Evolutionary conservation across 75 land plant genomes (phyloP), one percentile per base, ranked within the genome.

Genomic region (Adiantum capillusveneris): DNA sequence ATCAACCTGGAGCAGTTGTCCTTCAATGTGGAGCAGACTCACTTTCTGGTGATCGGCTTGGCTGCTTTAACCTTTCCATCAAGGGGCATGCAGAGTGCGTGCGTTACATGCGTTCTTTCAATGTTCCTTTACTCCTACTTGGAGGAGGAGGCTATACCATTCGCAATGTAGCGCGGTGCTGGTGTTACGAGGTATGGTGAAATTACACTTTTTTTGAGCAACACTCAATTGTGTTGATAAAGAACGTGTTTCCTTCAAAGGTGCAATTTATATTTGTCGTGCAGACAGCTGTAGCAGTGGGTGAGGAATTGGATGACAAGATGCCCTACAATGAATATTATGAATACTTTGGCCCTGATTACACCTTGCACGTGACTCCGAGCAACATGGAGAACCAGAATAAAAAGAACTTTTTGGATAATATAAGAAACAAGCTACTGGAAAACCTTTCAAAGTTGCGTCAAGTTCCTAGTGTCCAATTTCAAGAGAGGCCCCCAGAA

Each of bases 381-480:
- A 79, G 68, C 30, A 71, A 65, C 25, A 77, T 79, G 75, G 83
- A 79, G 53, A 82, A 82, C 55, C 79, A 57, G 30, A 82, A 82
- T 57, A 42, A 75, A 18, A 31, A 45, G 27, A 67, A 31, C 28
- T 83, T 79, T 54, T 50, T 82, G n/a, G 79, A 80, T n/a, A 70
- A 24, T 20, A 74, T 25, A 60, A 87, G 85, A 65, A 74, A 56
- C 46, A 43, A 65, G 27, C 65, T 87, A n/a, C 45, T 87, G 29
- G 92, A 87, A 44, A 79, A 79, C 59, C 71, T 87, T 30, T 81
- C 84, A 41, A 73, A 57, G 51, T 31, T 87, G 16, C 56, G 68
- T 28, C 85, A 81, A 68, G 82, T 71, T 29, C 92, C 92, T 24
- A 87, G 88, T 68, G 88, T 84, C 13, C 88, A 54, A 25, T 87